Base-by-base conservation (phyloP, 2,329 filamentous ascomycete species). In the Aureobasidium lini region DNA sequence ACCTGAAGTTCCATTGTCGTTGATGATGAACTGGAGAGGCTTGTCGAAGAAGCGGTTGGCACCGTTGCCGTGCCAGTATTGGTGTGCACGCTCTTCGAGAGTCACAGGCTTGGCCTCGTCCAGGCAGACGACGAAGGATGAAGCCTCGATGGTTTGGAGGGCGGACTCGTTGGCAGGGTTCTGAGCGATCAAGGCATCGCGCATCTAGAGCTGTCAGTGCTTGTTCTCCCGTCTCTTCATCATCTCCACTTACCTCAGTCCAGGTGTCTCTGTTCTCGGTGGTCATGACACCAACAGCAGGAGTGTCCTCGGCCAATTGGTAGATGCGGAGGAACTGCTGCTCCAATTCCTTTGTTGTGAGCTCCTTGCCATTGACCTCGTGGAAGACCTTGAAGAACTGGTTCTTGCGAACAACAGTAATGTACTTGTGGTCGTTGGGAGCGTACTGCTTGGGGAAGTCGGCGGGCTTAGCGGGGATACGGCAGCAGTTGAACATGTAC, bases 51-150 rank as follows among this genome's bases (percentile, higher is more conserved):
- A 99, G 66, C 94, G 85, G 80, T 99, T 99, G 66, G 84, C 80
- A 60, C 94, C 94, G 69, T 99, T 93, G 57, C 94, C 94, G 76
- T 97, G 93, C 95, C 94, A 99, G 83, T 96, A 99, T 73, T 91
- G 88, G 75, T 88, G 90, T 1, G 93, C 89, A 62, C 95, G 91
- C 81, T 97, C 94, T 78, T 96, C 92, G 15, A 96, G 84, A 1
- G 94, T 99, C 29, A 97, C 86, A 1, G 94, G 94, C 2, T 86
- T 81, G 23, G 92, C 90, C 69, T 96, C 91, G 71, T 99, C 94
- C 6, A 99, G 83, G 75, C 93, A 97, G 68, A 99, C 84, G 36
- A 96, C 77, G 72, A 99, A 99, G 0, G 92, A 90, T 10, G 91
- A 83, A 1, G 92, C 85, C 76, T 99, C 91, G 64, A 99, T 90